Evolutionary conservation across 2,329 filamentous ascomycete genomes (phyloP), one percentile per base, ranked within the genome.

Genomic region (Orbilia blumenaviensis): DNA sequence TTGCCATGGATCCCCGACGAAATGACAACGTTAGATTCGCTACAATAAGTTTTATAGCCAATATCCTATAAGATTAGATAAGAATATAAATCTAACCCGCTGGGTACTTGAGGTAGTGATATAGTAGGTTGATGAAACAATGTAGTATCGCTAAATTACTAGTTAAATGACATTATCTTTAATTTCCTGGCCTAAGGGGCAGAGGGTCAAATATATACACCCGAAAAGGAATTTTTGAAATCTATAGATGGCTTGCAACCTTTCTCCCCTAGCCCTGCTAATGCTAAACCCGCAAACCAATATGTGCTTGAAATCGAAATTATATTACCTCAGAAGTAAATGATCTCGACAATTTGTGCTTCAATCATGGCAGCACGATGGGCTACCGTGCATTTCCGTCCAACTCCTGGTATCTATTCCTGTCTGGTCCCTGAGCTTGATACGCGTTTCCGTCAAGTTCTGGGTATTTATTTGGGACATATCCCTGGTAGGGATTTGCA

Each of bases 321-420:
- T 10, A 34, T 5, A 50, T 8, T n/a, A 29, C n/a, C n/a, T n/a
- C n/a, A n/a, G n/a, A n/a, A n/a, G n/a, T n/a, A n/a, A n/a, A n/a
- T n/a, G n/a, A n/a, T n/a, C n/a, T 42, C 56, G 41, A 60, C 2
- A 14, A 14, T 42, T 8, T 42, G 36, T 44, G 42, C 44, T 36
- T 27, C 29, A 5, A 29, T 5, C 21, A n/a, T 6, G 2, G 8
- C 2, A 12, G 12, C 9, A 14, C 2, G 12, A 16, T 12, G 23
- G 6, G 6, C 21, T 61, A 61, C 44, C 56, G 29, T 0, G 21
- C 36, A 32, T 9, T 32, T 12, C 56, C 36, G 12, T 61, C 56
- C 29, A 61, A 38, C 8, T 61, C 56, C 12, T 61, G 56, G 14
- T 61, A 61, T 29, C 36, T 44, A 32, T 61, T 61, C 18, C 56